phyloP scores from a whole-genome alignment of 768 basidiomycete species.

The Auriscalpium microsporum region DNA sequence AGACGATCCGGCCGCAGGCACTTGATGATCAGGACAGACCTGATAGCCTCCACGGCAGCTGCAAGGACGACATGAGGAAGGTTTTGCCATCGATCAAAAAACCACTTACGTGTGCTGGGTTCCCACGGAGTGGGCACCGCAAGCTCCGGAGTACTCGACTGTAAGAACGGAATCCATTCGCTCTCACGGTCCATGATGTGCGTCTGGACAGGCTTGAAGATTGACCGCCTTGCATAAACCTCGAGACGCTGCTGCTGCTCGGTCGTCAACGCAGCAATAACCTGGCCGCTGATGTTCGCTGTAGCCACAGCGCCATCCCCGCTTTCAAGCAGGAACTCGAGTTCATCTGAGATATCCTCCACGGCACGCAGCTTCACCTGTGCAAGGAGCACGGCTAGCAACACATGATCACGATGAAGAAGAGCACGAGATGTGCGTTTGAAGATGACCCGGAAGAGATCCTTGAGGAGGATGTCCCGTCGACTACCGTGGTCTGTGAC shows the following conservation, averaged over 20 bases:
- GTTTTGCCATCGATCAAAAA: neutral
- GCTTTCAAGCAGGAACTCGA: slow-evolving; percentile 89
- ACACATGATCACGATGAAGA: slow-evolving; percentile 82
- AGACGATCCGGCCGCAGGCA: slow-evolving; percentile 91
- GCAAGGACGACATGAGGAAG: slow-evolving; percentile 7
- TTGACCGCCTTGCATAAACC: slow-evolving; percentile 57
- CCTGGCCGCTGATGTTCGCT: slow-evolving; percentile 26
- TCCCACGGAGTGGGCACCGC: slow-evolving; percentile 76
- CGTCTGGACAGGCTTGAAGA: slow-evolving; percentile 70
- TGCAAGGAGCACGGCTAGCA: slow-evolving; percentile 83
- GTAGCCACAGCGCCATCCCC: slow-evolving; percentile 53
- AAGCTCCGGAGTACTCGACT: slow-evolving; percentile 57
- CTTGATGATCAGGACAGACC: slow-evolving; percentile 73
- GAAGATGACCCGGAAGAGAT: slow-evolving; percentile 85
- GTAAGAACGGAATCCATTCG: slow-evolving; percentile 66
- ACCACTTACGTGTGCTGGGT: slow-evolving; percentile 59
- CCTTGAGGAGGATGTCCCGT: slow-evolving; percentile 72
- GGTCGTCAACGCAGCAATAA: slow-evolving; percentile 44
- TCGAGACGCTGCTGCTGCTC: slow-evolving; percentile 67
- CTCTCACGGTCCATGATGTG: slow-evolving; percentile 54
- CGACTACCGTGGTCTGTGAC: slow-evolving; percentile 67
- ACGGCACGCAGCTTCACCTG: slow-evolving; percentile 79
- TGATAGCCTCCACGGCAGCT: slow-evolving; percentile 71
- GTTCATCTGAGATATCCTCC: slow-evolving; percentile 74
- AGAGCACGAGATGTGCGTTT: slow-evolving; percentile 85